A percentile compares a stretch with the other conserved stretches of the same genome.
Evolutionary conservation across 805 yeast species (phyloP).

Genomic region (Teunomyces barrocoloradensis): DNA sequence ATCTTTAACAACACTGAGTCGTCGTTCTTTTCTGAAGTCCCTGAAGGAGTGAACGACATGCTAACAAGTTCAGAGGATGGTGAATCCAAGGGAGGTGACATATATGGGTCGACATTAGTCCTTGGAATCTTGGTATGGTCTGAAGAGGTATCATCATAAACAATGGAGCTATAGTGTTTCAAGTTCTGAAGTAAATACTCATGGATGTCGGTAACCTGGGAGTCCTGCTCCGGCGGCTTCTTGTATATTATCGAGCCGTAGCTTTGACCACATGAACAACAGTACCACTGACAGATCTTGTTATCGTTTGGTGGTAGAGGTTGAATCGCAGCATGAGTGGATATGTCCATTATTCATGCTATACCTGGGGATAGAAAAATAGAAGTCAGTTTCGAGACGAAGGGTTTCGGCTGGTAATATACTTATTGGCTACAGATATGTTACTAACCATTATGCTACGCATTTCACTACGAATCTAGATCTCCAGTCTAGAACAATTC

Average conservation of each 20-base stretch:
- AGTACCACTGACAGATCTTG: conserved; percentile 41
- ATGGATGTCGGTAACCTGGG: conserved; percentile 2
- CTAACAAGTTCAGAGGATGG: background rate
- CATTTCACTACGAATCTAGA: conserved; percentile 2
- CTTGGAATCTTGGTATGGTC: background rate
- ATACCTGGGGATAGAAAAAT: background rate
- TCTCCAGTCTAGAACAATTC: conserved; percentile 2
- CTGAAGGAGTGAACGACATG: background rate
- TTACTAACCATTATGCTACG: background rate
- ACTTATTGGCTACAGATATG: background rate
- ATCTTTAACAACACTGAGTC: conserved; percentile 21
- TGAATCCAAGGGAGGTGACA: background rate
- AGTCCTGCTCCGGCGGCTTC: conserved; percentile 4
- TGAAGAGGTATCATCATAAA: conserved; percentile 10
- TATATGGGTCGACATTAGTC: background rate
- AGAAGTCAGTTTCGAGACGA: background rate
- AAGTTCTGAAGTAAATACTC: conserved; percentile 12
- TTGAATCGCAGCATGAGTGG: background rate
- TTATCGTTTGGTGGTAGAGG: conserved; percentile 12
- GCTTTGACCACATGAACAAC: conserved; percentile 40
- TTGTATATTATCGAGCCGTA: conserved; percentile 28
- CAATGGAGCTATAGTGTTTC: conserved; percentile 25
- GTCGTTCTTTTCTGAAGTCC: conserved; percentile 1
- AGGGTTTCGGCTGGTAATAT: conserved; percentile 2
- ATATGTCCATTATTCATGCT: background rate